These are phyloP conservation scores for Neofusicoccum sp. DNA, from an alignment of 2,329 filamentous ascomycete species.

Conservation along the genomic window DNA sequence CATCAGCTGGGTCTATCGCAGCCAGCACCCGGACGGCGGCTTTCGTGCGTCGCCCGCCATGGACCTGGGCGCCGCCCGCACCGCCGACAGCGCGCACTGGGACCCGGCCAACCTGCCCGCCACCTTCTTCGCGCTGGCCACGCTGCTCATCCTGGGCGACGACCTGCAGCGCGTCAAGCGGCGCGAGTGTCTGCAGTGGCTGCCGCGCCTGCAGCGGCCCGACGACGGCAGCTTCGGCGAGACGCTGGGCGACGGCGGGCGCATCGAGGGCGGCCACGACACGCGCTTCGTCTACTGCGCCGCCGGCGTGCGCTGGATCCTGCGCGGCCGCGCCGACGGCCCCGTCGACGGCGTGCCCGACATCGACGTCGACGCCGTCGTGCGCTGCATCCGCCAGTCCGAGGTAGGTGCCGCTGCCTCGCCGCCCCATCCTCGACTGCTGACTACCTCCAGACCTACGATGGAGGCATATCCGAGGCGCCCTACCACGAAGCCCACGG, in stretches of 20 bases:
- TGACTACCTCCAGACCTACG: constrained; percentile 61
- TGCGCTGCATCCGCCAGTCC: constrained; percentile 69
- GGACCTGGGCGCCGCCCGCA: constrained; percentile 48
- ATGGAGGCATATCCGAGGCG: constrained; percentile 80
- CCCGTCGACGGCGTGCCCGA: constrained; percentile 64
- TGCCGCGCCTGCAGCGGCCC: constrained; percentile 72
- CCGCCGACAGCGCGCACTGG: constrained; percentile 54
- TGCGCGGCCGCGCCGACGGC: constrained; percentile 64
- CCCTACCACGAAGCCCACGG: constrained; percentile 82
- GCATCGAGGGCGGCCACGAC: constrained; percentile 77
- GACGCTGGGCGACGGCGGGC: constrained; percentile 62
- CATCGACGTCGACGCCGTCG: constrained; percentile 71
- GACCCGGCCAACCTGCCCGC: constrained; percentile 83
- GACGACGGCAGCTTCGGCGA: constrained; percentile 90
- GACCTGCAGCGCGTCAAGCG: constrained; percentile 66
- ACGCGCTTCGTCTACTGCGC: constrained; percentile 88
- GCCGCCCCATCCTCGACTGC: constrained; percentile 30
- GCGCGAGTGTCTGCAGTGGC: constrained; percentile 69
- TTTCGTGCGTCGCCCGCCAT: constrained; percentile 85
- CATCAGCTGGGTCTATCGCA: constrained; percentile 78
- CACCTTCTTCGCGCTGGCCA: constrained; percentile 83
- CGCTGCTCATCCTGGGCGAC: constrained; percentile 68
- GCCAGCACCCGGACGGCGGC: constrained; percentile 83
- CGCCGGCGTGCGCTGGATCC: constrained; percentile 77
- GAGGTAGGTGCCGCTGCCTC: constrained; percentile 38